Conservation (phyloP, 495 filamentous ascomycete genomes). For the Emericellopsis terricola region DNA sequence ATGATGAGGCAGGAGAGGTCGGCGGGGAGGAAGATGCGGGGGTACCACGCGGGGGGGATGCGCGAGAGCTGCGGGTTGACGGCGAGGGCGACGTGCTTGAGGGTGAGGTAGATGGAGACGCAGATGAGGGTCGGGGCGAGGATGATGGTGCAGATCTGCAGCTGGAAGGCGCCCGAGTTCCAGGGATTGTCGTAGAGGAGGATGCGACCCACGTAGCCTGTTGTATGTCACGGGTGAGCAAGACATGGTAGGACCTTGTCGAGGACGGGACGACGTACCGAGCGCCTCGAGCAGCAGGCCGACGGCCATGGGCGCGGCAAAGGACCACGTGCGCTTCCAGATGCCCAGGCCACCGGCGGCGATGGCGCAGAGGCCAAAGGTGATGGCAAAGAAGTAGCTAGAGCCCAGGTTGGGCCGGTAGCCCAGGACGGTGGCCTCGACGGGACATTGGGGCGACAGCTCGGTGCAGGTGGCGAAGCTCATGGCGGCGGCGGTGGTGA, state of each 20-base stretch:
- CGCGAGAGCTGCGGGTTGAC: conserved; percentile 35
- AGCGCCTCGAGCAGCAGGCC: conserved; percentile 25
- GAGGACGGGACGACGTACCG: conserved; percentile 12
- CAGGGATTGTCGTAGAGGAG: conserved; percentile 43
- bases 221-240: neutral
- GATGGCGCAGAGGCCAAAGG: conserved; percentile 31
- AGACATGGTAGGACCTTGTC: neutral
- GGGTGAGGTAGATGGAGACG: conserved; percentile 46
- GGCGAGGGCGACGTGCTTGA: conserved; percentile 43
- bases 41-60: conserved; percentile 39
- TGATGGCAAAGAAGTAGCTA: conserved; percentile 40
- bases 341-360: conserved; percentile 31
- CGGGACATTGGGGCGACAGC: conserved; percentile 33
- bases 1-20: conserved; percentile 45
- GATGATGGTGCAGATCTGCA: conserved; percentile 50
- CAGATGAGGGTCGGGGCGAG: conserved; percentile 48
- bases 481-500: too few relatives aligned
- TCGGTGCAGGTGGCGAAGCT: conserved; percentile 24
- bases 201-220: conserved; percentile 43
- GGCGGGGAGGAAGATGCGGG: conserved; percentile 44
- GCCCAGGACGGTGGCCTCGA: conserved; percentile 43
- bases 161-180: conserved; percentile 38
- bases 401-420: conserved; percentile 47
- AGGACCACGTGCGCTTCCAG: conserved; percentile 43
- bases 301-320: conserved; percentile 29